Conservation (phyloP, 805 yeast species). For the Groenewaldozyma salmanticensis region DNA sequence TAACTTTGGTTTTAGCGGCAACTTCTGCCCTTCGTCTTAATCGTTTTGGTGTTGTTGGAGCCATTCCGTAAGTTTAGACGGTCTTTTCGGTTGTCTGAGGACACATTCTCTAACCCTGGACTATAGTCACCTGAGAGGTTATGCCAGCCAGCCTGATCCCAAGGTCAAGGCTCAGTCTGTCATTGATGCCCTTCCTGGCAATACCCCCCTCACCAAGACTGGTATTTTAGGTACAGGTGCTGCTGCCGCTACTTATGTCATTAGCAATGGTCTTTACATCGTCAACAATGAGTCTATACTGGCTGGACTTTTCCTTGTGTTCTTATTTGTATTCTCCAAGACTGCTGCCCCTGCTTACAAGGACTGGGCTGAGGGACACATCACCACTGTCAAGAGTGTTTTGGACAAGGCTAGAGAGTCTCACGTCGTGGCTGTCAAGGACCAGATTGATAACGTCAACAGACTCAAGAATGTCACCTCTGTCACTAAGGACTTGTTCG, state of each 20-base stretch:
- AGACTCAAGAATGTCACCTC: slow-evolving; percentile 86
- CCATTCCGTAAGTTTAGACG: slow-evolving; percentile 2
- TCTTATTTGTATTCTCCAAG: slow-evolving; percentile 69
- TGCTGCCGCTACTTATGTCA: slow-evolving; percentile 90
- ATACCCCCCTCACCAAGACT: slow-evolving; percentile 77
- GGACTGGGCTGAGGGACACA: slow-evolving; percentile 84
- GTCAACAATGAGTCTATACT: slow-evolving; percentile 90
- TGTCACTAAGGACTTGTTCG: slow-evolving; percentile 86
- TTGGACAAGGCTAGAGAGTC: slow-evolving; percentile 80
- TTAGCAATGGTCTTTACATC: slow-evolving; percentile 86
- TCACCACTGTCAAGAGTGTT: slow-evolving; percentile 68
- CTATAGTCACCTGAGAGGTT: slow-evolving; percentile 11
- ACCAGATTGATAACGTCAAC: slow-evolving; percentile 79
- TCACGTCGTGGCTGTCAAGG: slow-evolving; percentile 89
- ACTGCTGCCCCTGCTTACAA: slow-evolving; percentile 90
- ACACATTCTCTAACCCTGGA: neutral
- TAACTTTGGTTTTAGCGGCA: too few relatives aligned
- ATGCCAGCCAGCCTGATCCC: slow-evolving; percentile 49
- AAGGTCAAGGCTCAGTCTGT: slow-evolving; percentile 83
- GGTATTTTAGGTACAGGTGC: slow-evolving; percentile 91
- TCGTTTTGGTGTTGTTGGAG: too few relatives aligned
- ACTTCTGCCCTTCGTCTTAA: too few relatives aligned
- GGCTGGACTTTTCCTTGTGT: slow-evolving; percentile 68
- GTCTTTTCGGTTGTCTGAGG: slow-evolving; percentile 1
- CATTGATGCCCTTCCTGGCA: slow-evolving; percentile 90